Evolutionary conservation across 768 basidiomycete genomes (phyloP), one percentile per base, ranked within the genome.

Genomic region (Harrya chromipes): DNA sequence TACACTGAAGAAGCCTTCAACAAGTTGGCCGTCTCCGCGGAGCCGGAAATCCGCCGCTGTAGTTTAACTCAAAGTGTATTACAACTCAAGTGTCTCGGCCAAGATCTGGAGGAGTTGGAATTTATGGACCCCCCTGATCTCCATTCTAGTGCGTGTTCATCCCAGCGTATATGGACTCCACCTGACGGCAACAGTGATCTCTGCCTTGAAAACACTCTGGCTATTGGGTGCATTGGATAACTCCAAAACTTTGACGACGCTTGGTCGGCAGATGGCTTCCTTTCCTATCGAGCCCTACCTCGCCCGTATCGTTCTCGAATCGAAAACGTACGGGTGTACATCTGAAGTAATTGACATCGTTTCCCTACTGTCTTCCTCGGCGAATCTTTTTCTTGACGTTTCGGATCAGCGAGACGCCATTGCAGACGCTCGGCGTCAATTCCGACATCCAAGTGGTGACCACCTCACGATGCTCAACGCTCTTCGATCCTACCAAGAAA

Each of bases 211-310:
- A 65, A 81, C 82, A 0, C 79, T 99, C 13, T 88, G 81, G 72
- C 72, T 91, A 2, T 78, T 98, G 9, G 84, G 83, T 13, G 94
- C 94, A 12, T 74, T 97, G 50, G 79, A 87, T 63, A 70, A 78
- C 31, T 74, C 76, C 14, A 83, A 81, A 50, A 62, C 63, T 6
- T 73, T 99, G 45, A 97, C 94, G 0, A 58, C 74, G 0, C 67
- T 87, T 4, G 97, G 97, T 2, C 80, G 82, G 5, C 72, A 83
- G 53, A 97, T 99, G 90, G 85, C 93, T 4, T 62, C 73, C n/a
- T 91, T 94, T 62, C 97, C 97, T 3, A 79, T 97, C n/a, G 93
- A 97, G 57, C 93, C 95, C 1, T 71, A 81, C 27, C 79, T 84
- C 47, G 82, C 94, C 0, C 83, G 91, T 26, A 79, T 87, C 36